Evolutionary conservation across 176 grass and related monocot genomes (phyloP).

Genomic region (Themeda triandra): DNA sequence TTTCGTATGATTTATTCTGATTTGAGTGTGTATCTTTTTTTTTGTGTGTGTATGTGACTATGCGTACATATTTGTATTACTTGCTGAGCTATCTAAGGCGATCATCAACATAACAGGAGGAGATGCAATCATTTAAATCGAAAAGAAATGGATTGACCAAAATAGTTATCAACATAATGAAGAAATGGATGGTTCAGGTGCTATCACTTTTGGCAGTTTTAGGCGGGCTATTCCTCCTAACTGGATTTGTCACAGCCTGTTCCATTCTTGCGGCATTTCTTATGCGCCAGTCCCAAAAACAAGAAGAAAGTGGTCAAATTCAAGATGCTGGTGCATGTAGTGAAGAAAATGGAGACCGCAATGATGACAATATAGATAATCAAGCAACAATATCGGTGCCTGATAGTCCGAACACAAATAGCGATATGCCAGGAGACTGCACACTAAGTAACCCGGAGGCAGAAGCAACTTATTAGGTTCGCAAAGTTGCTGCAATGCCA

Average conservation of each 20-base stretch:
- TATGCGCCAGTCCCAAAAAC: not conserved
- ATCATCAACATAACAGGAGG: slow-evolving; percentile 67
- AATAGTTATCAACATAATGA: slow-evolving; percentile 9
- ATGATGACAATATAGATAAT: not conserved
- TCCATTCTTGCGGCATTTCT: slow-evolving; percentile 14
- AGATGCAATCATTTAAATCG: slow-evolving; percentile 40
- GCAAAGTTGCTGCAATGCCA: not conserved
- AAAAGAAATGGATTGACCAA: slow-evolving; percentile 52
- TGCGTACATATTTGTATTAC: too few species aligned
- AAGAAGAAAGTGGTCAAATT: not conserved
- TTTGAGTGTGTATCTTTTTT: too few species aligned
- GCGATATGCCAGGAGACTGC: not conserved
- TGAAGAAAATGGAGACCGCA: not conserved
- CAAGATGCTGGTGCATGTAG: not conserved
- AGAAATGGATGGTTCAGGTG: not conserved
- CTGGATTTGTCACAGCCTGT: not conserved
- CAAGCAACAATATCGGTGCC: not conserved
- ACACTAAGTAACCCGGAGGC: not conserved
- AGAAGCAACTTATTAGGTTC: not conserved
- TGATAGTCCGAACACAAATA: not conserved
- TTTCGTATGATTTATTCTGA: too few species aligned
- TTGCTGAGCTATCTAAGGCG: slow-evolving; percentile 49
- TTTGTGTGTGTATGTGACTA: too few species aligned
- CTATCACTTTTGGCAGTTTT: not conserved
- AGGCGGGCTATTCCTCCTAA: not conserved